Percentiles rank a stretch among this genome's conserved stretches.
These are phyloP conservation scores for Mucor velutinosus DNA, from an alignment of 371 early-diverging fungal genomes.

Conservation along the genomic window DNA sequence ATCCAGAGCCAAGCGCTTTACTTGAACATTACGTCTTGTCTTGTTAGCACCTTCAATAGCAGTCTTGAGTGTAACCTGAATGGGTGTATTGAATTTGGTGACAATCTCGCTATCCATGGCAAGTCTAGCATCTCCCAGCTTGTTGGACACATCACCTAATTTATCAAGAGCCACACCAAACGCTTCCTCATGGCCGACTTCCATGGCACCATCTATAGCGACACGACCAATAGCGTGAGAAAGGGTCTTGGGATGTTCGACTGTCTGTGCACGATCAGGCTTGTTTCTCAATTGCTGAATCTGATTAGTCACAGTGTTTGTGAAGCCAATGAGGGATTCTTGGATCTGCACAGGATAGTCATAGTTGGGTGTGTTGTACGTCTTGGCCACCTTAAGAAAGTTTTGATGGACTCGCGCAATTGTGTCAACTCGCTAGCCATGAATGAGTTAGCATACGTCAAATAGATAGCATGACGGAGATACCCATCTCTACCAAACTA, in stretches of 20 bases:
- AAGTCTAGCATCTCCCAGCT: slow-evolving; percentile 77
- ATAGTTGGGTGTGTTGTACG: slow-evolving; percentile 71
- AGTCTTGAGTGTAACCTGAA: slow-evolving; percentile 69
- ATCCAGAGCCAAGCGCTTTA: slow-evolving; percentile 81
- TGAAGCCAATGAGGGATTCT: slow-evolving; percentile 71
- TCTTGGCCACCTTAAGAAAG: slow-evolving; percentile 75
- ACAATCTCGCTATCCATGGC: slow-evolving; percentile 75
- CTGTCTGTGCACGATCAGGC: slow-evolving; percentile 48
- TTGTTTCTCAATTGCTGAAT: slow-evolving; percentile 66
- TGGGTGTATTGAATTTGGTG: slow-evolving; percentile 76
- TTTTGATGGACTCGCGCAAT: slow-evolving; percentile 65
- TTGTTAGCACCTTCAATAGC: slow-evolving; percentile 80
- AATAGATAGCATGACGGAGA: neutral
- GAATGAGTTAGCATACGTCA: neutral
- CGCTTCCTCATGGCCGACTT: slow-evolving; percentile 75
- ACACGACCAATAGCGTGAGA: slow-evolving; percentile 79
- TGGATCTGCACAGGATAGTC: slow-evolving; percentile 80
- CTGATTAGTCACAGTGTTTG: slow-evolving; percentile 62
- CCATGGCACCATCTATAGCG: slow-evolving; percentile 63
- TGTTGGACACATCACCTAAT: slow-evolving; percentile 79
- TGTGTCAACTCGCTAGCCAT: slow-evolving; percentile 65
- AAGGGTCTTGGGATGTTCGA: slow-evolving; percentile 62
- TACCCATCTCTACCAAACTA: slow-evolving; percentile 8
- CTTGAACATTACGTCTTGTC: slow-evolving; percentile 80
- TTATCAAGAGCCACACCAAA: slow-evolving; percentile 83